These are phyloP conservation scores for Pelargonium cotyledonis DNA, from an alignment of 441 rosid species.

Conservation along the genomic window DNA sequence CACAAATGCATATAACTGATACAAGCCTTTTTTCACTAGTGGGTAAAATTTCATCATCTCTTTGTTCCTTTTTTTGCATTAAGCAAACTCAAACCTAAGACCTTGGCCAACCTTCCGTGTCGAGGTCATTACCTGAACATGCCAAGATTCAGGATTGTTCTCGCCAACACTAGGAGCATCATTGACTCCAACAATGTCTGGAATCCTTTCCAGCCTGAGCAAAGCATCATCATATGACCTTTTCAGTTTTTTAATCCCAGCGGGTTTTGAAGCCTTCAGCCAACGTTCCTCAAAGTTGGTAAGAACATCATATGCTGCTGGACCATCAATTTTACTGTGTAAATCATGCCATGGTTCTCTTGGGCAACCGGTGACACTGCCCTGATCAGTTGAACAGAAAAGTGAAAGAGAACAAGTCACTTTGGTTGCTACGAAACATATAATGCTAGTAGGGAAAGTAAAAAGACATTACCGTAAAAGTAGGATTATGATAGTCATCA, in stretches of 20 bases:
- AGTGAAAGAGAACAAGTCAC: slow-evolving; percentile 14
- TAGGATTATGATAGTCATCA: slow-evolving; percentile 92
- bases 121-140: slow-evolving; percentile 67
- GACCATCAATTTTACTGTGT: slow-evolving; percentile 88
- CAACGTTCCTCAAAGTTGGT: slow-evolving; percentile 93
- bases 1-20: neutral
- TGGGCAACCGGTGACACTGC: slow-evolving; percentile 55
- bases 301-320: slow-evolving; percentile 92
- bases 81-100: slow-evolving; percentile 9
- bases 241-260: slow-evolving; percentile 53
- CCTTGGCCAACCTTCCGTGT: neutral
- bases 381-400: slow-evolving; percentile 35
- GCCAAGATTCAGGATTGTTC: slow-evolving; percentile 79
- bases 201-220: slow-evolving; percentile 73
- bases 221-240: slow-evolving; percentile 70
- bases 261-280: slow-evolving; percentile 77
- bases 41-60: neutral
- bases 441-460: slow-evolving; percentile 1
- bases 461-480: slow-evolving; percentile 53
- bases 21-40: neutral
- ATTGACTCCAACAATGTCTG: slow-evolving; percentile 60
- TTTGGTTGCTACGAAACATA: neutral
- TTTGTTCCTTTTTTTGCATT: neutral
- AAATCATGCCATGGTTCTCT: slow-evolving; percentile 98
- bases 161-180: slow-evolving; percentile 44